Evolutionary conservation across 352 stramenopile species (phyloP).

Genomic region (Pythium oligandrum): DNA sequence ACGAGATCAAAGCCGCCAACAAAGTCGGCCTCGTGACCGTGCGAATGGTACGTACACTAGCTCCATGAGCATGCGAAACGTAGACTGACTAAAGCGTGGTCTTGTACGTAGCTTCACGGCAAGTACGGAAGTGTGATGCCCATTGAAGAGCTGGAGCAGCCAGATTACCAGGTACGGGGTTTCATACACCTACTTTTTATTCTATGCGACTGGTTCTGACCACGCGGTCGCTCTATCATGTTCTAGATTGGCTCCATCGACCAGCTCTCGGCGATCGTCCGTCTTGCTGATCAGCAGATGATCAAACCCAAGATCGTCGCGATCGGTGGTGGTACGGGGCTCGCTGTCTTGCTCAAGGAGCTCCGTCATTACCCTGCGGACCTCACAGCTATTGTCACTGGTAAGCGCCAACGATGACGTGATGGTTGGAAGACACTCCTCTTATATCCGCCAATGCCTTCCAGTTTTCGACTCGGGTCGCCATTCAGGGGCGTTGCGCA

Average conservation of each 20-base stretch:
- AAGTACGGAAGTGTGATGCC: constrained; percentile 85
- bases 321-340: constrained; percentile 70
- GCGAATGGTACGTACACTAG: constrained; percentile 44
- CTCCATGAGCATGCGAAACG: too few relatives aligned
- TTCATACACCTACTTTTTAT: background rate
- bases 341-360: constrained; percentile 82
- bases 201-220: background rate
- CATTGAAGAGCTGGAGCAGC: constrained; percentile 76
- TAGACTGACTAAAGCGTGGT: too few relatives aligned
- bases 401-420: constrained; percentile 15
- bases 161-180: constrained; percentile 60
- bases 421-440: background rate
- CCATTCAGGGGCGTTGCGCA: constrained; percentile 74
- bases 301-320: constrained; percentile 83
- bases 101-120: constrained; percentile 49
- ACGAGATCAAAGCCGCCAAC: constrained; percentile 85
- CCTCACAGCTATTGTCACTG: constrained; percentile 82
- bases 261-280: constrained; percentile 66
- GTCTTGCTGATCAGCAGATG: constrained; percentile 74
- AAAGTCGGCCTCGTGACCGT: constrained; percentile 72
- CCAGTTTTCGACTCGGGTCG: constrained; percentile 81
- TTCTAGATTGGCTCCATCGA: constrained; percentile 73
- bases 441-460: constrained; percentile 1
- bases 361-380: constrained; percentile 80
- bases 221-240: background rate